Evolutionary conservation across 345 rosid genomes (phyloP), one percentile per base, ranked within the genome.

Genomic region (Hevea brasiliensis): DNA sequence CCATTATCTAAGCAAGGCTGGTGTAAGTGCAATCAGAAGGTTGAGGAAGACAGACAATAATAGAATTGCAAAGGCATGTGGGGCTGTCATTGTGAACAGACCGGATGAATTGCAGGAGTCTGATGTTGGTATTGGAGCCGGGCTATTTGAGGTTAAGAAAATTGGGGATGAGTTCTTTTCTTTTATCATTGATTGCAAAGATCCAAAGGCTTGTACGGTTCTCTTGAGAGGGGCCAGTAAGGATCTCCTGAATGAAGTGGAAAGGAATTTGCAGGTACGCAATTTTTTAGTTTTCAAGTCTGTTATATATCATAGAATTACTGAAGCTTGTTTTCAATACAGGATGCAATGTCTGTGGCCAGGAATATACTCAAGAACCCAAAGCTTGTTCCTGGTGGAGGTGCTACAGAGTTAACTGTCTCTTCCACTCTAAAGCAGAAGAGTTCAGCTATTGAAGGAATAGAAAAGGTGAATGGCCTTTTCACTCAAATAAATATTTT

Each of bases 261-360:
- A 94, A 85, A 88, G 98, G 77, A 94, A 94, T 79, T 84, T 94
- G 82, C 98, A 94, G 97, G 98, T 90, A 75, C 18, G 6, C 24
- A 64, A 58, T 67, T 7, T 17, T 48, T 47, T 29, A 14, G n/a
- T 20, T 17, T 4, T 29, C 71, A 64, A 67, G 8, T 1, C 40
- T 42, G 14, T 65, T 45, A 15, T 47, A 20, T 15, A 7, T 47
- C 55, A 64, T 21, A 17, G 13, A 26, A 14, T 32, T 29, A 35
- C 44, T 61, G 24, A 50, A 48, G 13, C 7, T 8, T 14, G 3
- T 8, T 57, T 57, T 0, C 55, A 20, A 61, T 66, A 57, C 83
- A 94, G 98, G 98, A 94, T 86, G 98, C 98, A 45, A 84, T 94
- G 98, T 87, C 97, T 68, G 97, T 92, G 57, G 91, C 98, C 61